A percentile compares a stretch with the other conserved stretches of the same genome.
Evolutionary conservation across 257 asterid genomes (phyloP).

Genomic region (Solanum piurae): DNA sequence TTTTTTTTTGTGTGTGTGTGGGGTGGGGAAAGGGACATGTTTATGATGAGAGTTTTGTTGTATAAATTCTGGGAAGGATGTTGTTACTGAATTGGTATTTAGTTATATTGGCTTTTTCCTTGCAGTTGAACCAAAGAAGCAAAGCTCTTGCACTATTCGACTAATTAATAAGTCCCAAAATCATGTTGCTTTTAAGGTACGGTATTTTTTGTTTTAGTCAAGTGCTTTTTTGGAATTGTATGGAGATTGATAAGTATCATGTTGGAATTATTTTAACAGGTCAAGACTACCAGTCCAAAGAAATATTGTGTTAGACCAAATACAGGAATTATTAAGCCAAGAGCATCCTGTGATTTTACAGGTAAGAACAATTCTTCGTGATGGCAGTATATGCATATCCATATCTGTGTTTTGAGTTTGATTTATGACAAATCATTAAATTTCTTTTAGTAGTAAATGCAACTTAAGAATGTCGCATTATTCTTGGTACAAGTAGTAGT

Average conservation of each 20-base stretch:
- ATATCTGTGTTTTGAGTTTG: neutral
- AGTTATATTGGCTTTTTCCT: neutral
- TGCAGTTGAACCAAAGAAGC: conserved; percentile 32
- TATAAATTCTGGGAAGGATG: neutral
- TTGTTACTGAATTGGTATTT: neutral
- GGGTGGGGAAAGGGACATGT: neutral
- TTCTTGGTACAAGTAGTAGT: neutral
- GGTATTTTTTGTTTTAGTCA: neutral
- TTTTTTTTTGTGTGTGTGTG: neutral
- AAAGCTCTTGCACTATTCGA: conserved; percentile 24
- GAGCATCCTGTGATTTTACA: conserved; percentile 22
- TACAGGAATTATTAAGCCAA: conserved; percentile 28
- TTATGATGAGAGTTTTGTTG: neutral
- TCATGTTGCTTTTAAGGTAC: conserved; percentile 36
- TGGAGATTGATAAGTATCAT: neutral
- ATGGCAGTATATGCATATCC: neutral
- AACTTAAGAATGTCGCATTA: neutral
- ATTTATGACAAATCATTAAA: neutral
- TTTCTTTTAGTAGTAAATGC: neutral
- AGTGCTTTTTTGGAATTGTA: neutral
- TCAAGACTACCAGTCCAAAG: conserved; percentile 47
- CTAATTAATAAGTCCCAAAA: conserved; percentile 18
- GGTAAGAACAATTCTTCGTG: neutral
- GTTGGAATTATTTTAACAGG: conserved; percentile 17
- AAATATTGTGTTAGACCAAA: conserved; percentile 42